Evolutionary conservation across 2,329 filamentous ascomycete genomes (phyloP).

Genomic region (Phaeosphaeriaceae sp.): DNA sequence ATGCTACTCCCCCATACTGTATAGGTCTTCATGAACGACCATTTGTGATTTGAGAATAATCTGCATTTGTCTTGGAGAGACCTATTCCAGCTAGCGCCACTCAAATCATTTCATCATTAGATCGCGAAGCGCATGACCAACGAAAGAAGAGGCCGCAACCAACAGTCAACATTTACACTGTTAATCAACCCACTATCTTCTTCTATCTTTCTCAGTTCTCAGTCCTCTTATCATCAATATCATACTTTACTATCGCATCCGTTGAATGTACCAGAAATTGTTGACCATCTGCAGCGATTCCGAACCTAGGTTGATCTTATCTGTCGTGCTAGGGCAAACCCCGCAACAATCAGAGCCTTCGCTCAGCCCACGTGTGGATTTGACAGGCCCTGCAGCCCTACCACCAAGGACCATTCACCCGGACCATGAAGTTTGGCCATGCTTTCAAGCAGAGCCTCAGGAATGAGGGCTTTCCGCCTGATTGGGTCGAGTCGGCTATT

Average conservation of each 20-base stretch:
- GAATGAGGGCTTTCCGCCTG: conserved; percentile 75
- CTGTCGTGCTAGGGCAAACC: conserved; percentile 11
- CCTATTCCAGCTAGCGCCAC: conserved; percentile 7
- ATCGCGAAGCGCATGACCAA: conserved; percentile 14
- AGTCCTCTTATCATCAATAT: neutral
- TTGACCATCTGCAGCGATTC: neutral
- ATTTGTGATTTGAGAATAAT: too few relatives aligned
- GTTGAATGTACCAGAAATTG: conserved; percentile 2
- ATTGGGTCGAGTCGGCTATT: conserved; percentile 75
- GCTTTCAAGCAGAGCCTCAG: conserved; percentile 74
- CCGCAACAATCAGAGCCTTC: conserved; percentile 20
- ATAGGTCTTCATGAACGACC: too few relatives aligned
- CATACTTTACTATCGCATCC: neutral
- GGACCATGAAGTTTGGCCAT: conserved; percentile 83
- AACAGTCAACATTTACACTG: conserved; percentile 1
- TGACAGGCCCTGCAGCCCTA: conserved; percentile 26
- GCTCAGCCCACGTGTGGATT: conserved; percentile 35
- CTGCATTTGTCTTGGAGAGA: neutral
- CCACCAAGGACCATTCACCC: conserved; percentile 13
- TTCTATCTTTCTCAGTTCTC: neutral
- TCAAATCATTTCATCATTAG: conserved; percentile 6
- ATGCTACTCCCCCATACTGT: neutral
- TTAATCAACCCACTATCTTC: neutral
- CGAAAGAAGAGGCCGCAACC: conserved; percentile 3
- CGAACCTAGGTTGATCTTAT: conserved; percentile 6